A percentile compares a stretch with the other conserved stretches of the same genome.
Conservation (phyloP, 345 rosid species). For the Physaria fendleri region DNA sequence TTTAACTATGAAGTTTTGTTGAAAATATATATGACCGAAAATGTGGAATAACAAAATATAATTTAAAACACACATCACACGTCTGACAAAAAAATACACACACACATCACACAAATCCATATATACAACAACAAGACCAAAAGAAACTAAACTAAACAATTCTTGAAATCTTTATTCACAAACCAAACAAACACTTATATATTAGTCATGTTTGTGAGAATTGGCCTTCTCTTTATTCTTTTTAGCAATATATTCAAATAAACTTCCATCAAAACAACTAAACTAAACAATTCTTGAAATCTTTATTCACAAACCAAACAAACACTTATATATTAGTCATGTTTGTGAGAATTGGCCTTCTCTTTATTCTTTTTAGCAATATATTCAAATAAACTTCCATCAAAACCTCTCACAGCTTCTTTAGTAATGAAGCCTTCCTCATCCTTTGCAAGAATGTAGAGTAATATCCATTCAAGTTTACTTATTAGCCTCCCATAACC, state of each 20-base stretch:
- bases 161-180: background rate
- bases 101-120: background rate
- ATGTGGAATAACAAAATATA: too few species aligned
- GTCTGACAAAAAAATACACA: too few species aligned
- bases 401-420: constrained; percentile 69
- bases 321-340: constrained; percentile 12
- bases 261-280: constrained; percentile 55
- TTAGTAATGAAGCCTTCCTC: constrained; percentile 57
- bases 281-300: background rate
- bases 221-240: constrained; percentile 35
- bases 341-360: constrained; percentile 20
- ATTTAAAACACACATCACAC: too few species aligned
- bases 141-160: background rate
- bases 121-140: background rate
- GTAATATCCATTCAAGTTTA: constrained; percentile 53
- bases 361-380: constrained; percentile 50
- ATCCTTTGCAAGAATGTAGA: constrained; percentile 57
- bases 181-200: background rate
- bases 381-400: constrained; percentile 70
- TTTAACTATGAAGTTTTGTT: too few species aligned
- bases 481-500: constrained; percentile 36
- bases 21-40: too few species aligned
- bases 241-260: constrained; percentile 60
- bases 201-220: constrained; percentile 27
- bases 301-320: background rate